Evolutionary conservation across 768 basidiomycete genomes (phyloP).

Genomic region (Pulveroboletus sp.): DNA sequence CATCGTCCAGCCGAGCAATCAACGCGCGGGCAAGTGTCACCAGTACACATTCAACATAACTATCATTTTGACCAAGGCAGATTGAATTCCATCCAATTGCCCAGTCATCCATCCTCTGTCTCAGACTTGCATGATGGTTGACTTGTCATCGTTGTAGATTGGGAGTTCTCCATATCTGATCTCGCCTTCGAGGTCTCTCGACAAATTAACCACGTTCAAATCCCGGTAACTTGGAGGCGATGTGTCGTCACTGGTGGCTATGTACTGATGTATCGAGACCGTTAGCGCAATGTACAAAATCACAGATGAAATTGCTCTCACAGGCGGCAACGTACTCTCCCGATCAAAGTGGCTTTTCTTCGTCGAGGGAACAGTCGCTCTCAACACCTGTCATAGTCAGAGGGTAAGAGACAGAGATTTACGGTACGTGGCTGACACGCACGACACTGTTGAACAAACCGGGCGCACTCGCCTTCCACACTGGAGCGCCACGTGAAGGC

Average conservation of each 20-base stretch:
- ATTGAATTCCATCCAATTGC: slow-evolving; percentile 9
- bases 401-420: not conserved
- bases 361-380: slow-evolving; percentile 35
- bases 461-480: slow-evolving; percentile 43
- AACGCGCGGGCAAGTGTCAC: slow-evolving; percentile 14
- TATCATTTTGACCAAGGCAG: not conserved
- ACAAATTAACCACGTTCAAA: slow-evolving; percentile 26
- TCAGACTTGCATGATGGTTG: slow-evolving; percentile 3
- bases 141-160: slow-evolving; percentile 40
- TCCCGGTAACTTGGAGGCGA: slow-evolving; percentile 30
- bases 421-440: slow-evolving; percentile 8
- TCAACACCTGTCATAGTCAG: slow-evolving; percentile 32
- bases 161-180: slow-evolving; percentile 39
- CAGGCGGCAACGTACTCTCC: slow-evolving; percentile 42
- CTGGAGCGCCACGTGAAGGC: slow-evolving; percentile 28
- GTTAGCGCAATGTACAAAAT: not conserved
- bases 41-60: slow-evolving; percentile 3
- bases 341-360: slow-evolving; percentile 38
- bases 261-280: slow-evolving; percentile 29
- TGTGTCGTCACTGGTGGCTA: slow-evolving; percentile 38
- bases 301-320: slow-evolving; percentile 16
- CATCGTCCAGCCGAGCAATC: slow-evolving; percentile 14
- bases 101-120: not conserved
- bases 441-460: slow-evolving; percentile 40
- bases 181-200: slow-evolving; percentile 25